Base-by-base conservation (phyloP, 169 alveolate genomes). In the Plasmodium adleri region DNA sequence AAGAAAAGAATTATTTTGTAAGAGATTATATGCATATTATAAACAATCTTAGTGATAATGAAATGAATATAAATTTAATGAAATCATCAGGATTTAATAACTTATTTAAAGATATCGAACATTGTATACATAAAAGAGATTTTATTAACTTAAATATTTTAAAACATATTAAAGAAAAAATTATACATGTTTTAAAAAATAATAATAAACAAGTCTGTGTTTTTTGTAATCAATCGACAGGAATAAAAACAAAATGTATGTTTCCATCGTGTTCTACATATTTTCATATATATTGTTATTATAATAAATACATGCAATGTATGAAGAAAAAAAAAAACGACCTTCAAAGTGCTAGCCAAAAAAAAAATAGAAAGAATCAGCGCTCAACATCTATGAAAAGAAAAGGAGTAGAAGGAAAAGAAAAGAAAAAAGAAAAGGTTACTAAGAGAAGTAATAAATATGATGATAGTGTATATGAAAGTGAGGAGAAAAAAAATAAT, bases 221-320 rank as follows among this genome's bases (percentile, higher is more conserved):
- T 13, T 76, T 76, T 13, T 76, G 89, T 64, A 76, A 76, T 10
- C 26, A 17, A 17, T 10, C 3, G 0, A 43, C 39, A 0, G 89
- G 89, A 15, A 76, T 76, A 15, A 76, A 76, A 50, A 76, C 76
- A 2, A 76, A 76, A 50, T 76, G 89, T 39, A 76, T 76, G 89
- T 76, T 32, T 8, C 89, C 89, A 2, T 76, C 89, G 9, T 76
- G 89, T 26, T 59, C 5, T 26, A 43, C 74, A 2, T 76, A 76
- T 50, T 76, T 76, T 20, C 89, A 76, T 39, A 63, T 76, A n/a
- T 64, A 67, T 64, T 76, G 89, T 26, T 76, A 76, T 56, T 76
- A 47, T 50, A 70, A 76, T 10, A n/a, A 20, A 8, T 76, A 64
- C 26, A 13, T 76, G 9, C 45, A 76, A 13, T n/a, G 9, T 54